Conservation (phyloP, 2,329 filamentous ascomycete genomes). For the Fusarium floridanum region DNA sequence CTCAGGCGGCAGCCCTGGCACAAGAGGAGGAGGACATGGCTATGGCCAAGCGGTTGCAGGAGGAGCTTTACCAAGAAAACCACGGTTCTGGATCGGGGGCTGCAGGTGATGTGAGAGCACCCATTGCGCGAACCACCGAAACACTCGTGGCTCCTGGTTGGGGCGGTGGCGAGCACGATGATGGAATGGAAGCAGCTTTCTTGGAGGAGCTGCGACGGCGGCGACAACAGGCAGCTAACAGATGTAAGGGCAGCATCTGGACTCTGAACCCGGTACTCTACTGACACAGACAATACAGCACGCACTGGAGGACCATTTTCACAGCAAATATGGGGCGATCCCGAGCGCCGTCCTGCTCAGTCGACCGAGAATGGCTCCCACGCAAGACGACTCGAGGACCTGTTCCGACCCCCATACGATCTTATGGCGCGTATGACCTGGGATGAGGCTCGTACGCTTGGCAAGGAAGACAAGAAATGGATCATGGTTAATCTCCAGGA, state of each 20-base stretch:
- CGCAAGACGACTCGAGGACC: constrained; percentile 84
- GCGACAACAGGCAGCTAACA: constrained; percentile 45
- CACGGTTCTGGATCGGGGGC: constrained; percentile 50
- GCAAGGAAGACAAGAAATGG: constrained; percentile 93
- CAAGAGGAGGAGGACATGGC: constrained; percentile 90
- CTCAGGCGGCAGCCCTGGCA: constrained; percentile 59
- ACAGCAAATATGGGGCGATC: constrained; percentile 55
- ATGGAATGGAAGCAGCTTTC: constrained; percentile 69
- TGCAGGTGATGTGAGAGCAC: constrained; percentile 81
- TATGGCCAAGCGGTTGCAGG: constrained; percentile 90
- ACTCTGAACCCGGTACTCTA: neutral
- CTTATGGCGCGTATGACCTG: constrained; percentile 85
- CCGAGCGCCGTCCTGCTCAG: constrained; percentile 36
- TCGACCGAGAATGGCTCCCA: constrained; percentile 69
- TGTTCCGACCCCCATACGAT: constrained; percentile 93
- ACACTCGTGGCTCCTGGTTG: constrained; percentile 81
- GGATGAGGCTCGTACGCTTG: constrained; percentile 86
- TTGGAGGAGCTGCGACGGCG: constrained; percentile 73
- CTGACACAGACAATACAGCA: constrained; percentile 30
- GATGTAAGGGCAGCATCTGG: constrained; percentile 45
- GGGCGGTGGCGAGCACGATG: constrained; percentile 63
- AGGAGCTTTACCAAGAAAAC: constrained; percentile 82
- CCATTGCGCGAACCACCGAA: constrained; percentile 91
- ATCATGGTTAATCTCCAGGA: constrained; percentile 96
- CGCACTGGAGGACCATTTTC: constrained; percentile 53